phyloP scores from a whole-genome alignment of 345 rosid species.

The Populus simonii region DNA sequence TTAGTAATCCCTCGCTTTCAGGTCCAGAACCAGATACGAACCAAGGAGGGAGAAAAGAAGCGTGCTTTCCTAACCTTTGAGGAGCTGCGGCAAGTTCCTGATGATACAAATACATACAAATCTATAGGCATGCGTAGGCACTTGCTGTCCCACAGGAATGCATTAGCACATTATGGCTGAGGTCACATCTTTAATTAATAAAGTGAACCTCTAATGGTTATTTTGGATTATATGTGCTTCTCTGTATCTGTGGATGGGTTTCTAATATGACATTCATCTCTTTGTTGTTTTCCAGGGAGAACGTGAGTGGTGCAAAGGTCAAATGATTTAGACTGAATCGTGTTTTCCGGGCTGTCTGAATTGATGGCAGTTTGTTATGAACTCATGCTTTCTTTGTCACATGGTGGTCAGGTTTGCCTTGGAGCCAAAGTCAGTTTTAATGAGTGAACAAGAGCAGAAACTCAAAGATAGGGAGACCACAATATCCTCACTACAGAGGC shows the following conservation, averaged over 20 bases:
- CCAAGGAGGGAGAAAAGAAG: slow-evolving; percentile 87
- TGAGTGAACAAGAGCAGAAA: slow-evolving; percentile 81
- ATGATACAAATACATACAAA: slow-evolving; percentile 82
- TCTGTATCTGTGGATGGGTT: neutral
- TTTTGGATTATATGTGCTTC: neutral
- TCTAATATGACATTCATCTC: neutral
- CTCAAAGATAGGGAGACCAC: slow-evolving; percentile 82
- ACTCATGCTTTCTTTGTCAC: slow-evolving; percentile 15
- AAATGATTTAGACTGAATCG: neutral
- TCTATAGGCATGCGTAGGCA: slow-evolving; percentile 50
- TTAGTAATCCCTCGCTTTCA: slow-evolving; percentile 27
- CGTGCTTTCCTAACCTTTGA: slow-evolving; percentile 91
- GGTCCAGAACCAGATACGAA: slow-evolving; percentile 87
- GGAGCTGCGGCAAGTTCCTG: slow-evolving; percentile 72
- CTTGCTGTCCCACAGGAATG: neutral
- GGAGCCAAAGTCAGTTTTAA: slow-evolving; percentile 65
- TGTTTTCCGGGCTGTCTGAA: slow-evolving; percentile 2
- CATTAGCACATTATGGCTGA: neutral
- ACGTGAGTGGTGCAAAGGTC: slow-evolving; percentile 60
- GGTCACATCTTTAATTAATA: neutral
- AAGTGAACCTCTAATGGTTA: neutral
- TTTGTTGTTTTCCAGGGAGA: slow-evolving; percentile 70
- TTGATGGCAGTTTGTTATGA: slow-evolving; percentile 21
- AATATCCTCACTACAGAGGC: slow-evolving; percentile 75
- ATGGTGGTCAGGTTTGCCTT: slow-evolving; percentile 67